Percentiles rank a stretch among this genome's conserved stretches.
phyloP scores from a whole-genome alignment of 257 asterid genomes.

The Solanum microdontum region DNA sequence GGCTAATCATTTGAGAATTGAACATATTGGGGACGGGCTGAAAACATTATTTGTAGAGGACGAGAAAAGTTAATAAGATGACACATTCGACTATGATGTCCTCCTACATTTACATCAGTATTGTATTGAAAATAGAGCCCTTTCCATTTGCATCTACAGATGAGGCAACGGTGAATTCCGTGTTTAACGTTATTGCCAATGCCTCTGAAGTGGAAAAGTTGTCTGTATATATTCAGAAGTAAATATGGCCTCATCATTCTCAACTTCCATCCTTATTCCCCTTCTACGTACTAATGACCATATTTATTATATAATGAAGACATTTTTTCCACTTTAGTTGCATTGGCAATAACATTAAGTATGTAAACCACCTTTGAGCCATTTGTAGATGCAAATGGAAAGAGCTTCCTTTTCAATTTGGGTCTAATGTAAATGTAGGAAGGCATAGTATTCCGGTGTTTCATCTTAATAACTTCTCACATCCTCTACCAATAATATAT shows the following conservation, averaged over 20 bases:
- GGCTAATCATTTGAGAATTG: background rate
- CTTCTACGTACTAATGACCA: background rate
- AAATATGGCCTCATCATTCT: background rate
- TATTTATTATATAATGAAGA: too few relatives aligned
- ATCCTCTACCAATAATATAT: background rate
- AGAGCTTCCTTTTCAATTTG: background rate
- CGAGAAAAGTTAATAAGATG: background rate
- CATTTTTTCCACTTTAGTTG: too few relatives aligned
- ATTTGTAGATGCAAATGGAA: background rate
- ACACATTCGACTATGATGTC: too few relatives aligned
- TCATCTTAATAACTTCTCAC: background rate
- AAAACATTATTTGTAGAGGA: background rate
- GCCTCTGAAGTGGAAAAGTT: background rate
- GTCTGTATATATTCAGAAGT: background rate
- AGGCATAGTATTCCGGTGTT: background rate
- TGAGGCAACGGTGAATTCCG: background rate
- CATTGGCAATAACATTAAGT: background rate
- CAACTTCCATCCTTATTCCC: background rate
- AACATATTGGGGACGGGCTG: background rate
- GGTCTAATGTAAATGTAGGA: background rate
- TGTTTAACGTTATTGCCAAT: background rate
- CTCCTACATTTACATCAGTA: background rate
- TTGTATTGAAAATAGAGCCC: too few relatives aligned
- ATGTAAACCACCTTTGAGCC: background rate
- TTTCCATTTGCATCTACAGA: background rate